Conservation (phyloP, 257 asterid species). For the Solanum megistacrolobum region DNA sequence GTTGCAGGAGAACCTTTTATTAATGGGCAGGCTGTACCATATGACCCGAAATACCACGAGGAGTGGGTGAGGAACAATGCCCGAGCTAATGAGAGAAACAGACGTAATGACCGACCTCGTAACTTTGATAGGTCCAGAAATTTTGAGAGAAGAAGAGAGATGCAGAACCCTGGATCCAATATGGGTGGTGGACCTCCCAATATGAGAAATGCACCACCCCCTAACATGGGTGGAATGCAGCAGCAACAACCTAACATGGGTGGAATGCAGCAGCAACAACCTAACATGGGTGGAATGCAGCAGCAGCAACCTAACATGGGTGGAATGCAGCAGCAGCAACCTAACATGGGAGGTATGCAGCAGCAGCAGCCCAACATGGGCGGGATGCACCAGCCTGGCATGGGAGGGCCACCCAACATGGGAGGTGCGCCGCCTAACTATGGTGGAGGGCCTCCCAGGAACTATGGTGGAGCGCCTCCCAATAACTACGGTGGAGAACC, state of each 20-base stretch:
- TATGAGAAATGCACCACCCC: constrained; percentile 9
- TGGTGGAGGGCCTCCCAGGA: constrained; percentile 13
- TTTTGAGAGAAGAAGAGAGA: constrained; percentile 36
- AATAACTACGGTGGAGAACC: constrained; percentile 16
- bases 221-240: constrained; percentile 12
- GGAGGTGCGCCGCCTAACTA: not conserved
- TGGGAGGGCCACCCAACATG: constrained; percentile 8
- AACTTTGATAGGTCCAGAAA: constrained; percentile 59
- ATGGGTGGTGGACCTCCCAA: constrained; percentile 22
- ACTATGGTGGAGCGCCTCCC: constrained; percentile 23
- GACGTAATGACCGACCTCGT: constrained; percentile 66
- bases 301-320: constrained; percentile 11
- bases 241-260: constrained; percentile 2
- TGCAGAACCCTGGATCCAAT: constrained; percentile 21
- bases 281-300: not conserved
- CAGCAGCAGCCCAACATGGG: constrained; percentile 12
- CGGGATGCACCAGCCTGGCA: constrained; percentile 2
- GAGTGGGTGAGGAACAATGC: constrained; percentile 97
- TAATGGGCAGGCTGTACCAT: constrained; percentile 90
- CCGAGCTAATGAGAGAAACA: constrained; percentile 59
- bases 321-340: not conserved
- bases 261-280: constrained; percentile 11
- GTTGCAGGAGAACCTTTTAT: constrained; percentile 89
- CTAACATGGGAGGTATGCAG: constrained; percentile 14
- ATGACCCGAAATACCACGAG: constrained; percentile 88